Evolutionary conservation across 768 basidiomycete genomes (phyloP).

Genomic region (Tricholoma furcatifolium): DNA sequence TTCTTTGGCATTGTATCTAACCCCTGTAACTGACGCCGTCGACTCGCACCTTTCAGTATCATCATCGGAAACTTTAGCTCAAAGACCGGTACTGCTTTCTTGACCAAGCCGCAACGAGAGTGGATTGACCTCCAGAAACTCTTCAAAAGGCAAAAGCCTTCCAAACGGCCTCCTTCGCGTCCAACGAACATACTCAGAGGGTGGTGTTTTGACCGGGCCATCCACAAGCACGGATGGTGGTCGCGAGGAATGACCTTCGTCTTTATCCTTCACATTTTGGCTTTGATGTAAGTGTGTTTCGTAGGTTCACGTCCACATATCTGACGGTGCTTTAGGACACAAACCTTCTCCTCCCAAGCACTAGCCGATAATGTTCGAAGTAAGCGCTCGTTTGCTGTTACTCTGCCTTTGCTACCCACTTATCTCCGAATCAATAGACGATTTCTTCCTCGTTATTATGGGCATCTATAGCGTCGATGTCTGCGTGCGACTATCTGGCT

Average conservation of each 20-base stretch:
- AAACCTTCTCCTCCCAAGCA: conserved; percentile 59
- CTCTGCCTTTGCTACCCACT: not conserved
- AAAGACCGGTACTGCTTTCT: conserved; percentile 81
- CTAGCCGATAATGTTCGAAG: conserved; percentile 58
- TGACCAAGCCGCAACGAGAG: conserved; percentile 85
- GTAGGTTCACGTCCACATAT: not conserved
- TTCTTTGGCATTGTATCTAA: not conserved
- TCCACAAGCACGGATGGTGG: conserved; percentile 95
- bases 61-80: conserved; percentile 93
- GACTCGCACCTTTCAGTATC: conserved; percentile 52
- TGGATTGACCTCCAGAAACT: conserved; percentile 94
- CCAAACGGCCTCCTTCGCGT: conserved; percentile 68
- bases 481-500: conserved; percentile 71
- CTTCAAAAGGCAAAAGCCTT: conserved; percentile 82
- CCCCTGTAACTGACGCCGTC: conserved; percentile 11
- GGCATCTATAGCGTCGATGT: conserved; percentile 77
- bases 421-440: conserved; percentile 43
- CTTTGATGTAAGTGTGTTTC: conserved; percentile 63
- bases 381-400: conserved; percentile 30
- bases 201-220: conserved; percentile 93
- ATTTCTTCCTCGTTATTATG: conserved; percentile 74
- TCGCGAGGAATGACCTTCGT: conserved; percentile 73
- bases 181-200: conserved; percentile 56
- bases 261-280: conserved; percentile 79
- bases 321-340: conserved; percentile 55